phyloP scores from a whole-genome alignment of 129 eudicot species.

The Kitagawia praeruptora region DNA sequence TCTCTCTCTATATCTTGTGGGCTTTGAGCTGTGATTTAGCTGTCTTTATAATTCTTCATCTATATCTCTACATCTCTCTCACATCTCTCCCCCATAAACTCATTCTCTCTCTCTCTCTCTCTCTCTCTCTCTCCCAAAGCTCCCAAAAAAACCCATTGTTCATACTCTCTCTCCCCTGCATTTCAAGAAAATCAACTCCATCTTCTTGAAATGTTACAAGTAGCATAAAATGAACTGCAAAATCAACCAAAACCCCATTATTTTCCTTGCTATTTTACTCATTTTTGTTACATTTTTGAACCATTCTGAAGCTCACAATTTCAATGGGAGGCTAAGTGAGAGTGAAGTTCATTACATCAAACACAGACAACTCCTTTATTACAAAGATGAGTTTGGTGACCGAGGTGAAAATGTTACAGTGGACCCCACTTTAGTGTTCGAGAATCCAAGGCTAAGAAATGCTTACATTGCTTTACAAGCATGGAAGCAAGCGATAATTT shows the following conservation, averaged over 20 bases:
- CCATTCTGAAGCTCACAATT: neutral
- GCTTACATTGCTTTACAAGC: slow-evolving; percentile 98
- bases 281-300: neutral
- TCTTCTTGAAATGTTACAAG: slow-evolving; percentile 27
- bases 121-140: neutral
- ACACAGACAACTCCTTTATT: slow-evolving; percentile 63
- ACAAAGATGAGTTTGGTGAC: slow-evolving; percentile 71
- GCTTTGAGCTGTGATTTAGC: slow-evolving; percentile 98
- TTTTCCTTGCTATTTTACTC: slow-evolving; percentile 2
- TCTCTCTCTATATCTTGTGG: slow-evolving; percentile 37
- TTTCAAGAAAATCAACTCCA: neutral
- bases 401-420: slow-evolving; percentile 69
- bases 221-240: slow-evolving; percentile 47
- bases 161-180: neutral
- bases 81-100: neutral
- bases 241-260: slow-evolving; percentile 20
- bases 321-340: slow-evolving; percentile 46
- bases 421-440: slow-evolving; percentile 49
- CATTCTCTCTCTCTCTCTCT: slow-evolving; percentile 4
- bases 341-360: slow-evolving; percentile 41
- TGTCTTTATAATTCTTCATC: slow-evolving; percentile 35
- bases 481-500: slow-evolving; percentile 77
- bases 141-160: neutral
- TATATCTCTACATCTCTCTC: slow-evolving; percentile 2
- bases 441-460: slow-evolving; percentile 40